Percentiles rank a stretch among this genome's conserved stretches.
These are phyloP conservation scores for Pythium dissotocum DNA, from an alignment of 352 stramenopile species.

Conservation along the genomic window DNA sequence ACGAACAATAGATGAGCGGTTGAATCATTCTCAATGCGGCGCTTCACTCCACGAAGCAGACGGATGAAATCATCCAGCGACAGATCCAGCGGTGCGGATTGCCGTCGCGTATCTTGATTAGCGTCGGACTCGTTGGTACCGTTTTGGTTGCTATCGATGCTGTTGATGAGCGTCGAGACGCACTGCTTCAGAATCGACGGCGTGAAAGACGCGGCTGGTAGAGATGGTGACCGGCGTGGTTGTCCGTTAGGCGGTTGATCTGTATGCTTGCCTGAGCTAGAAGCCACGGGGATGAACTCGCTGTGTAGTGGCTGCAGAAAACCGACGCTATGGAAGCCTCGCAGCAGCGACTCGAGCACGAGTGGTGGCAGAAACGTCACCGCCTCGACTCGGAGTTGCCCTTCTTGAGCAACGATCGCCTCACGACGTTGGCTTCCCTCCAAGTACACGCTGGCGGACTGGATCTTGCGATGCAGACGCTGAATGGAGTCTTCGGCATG, in stretches of 20 bases:
- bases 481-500: slow-evolving; percentile 53
- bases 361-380: slow-evolving; percentile 59
- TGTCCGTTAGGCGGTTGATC: not conserved
- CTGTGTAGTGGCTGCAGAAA: slow-evolving; percentile 57
- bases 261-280: not conserved
- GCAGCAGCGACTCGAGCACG: slow-evolving; percentile 67
- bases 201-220: not conserved
- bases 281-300: slow-evolving; percentile 16
- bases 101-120: not conserved
- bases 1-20: slow-evolving; percentile 26
- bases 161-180: not conserved
- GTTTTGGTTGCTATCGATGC: not conserved
- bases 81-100: not conserved
- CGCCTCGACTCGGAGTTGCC: slow-evolving; percentile 63
- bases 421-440: slow-evolving; percentile 51
- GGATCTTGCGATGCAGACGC: slow-evolving; percentile 53
- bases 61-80: slow-evolving; percentile 10
- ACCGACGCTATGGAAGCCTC: slow-evolving; percentile 58
- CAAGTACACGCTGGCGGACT: slow-evolving; percentile 54
- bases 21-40: slow-evolving; percentile 25
- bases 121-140: not conserved
- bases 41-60: slow-evolving; percentile 10
- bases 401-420: slow-evolving; percentile 56
- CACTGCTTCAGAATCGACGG: not conserved
- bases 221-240: not conserved